phyloP scores from a whole-genome alignment of 129 eudicot species.

The Flaveria brownii region DNA sequence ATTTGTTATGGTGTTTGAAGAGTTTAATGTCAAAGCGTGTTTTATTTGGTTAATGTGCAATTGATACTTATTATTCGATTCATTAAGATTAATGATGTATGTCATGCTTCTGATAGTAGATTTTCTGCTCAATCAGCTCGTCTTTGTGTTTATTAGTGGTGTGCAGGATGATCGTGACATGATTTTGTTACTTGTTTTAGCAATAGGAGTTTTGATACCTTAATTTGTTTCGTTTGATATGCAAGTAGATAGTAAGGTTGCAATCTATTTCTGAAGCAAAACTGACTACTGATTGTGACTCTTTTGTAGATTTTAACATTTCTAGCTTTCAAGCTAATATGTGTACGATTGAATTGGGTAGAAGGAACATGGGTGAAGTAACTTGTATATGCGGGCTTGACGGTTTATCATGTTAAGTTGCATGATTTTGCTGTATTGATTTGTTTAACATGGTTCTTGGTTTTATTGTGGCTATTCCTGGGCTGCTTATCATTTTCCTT shows the following conservation, averaged over 20 bases:
- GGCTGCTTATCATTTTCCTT: constrained; percentile 1
- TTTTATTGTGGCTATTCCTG: not conserved
- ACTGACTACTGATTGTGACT: not conserved
- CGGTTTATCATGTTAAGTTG: not conserved
- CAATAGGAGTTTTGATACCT: not conserved
- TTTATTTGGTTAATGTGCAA: not conserved
- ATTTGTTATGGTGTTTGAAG: constrained; percentile 1
- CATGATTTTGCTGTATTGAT: constrained; percentile 8
- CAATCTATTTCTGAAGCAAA: not conserved
- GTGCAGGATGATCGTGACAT: not conserved
- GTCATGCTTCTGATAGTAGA: constrained; percentile 7
- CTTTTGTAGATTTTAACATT: constrained; percentile 3
- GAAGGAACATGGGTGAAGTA: not conserved
- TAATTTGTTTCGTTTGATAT: not conserved
- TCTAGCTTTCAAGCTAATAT: not conserved
- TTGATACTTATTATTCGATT: not conserved
- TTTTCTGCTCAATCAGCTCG: not conserved
- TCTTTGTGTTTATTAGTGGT: not conserved
- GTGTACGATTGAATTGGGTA: constrained; percentile 2
- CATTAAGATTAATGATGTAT: not conserved
- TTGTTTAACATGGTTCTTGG: constrained; percentile 9
- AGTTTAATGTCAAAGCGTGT: constrained; percentile 13
- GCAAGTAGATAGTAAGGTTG: not conserved
- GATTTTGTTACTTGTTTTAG: constrained; percentile 1
- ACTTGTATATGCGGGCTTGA: not conserved